Evolutionary conservation across 2,329 filamentous ascomycete species (phyloP), one percentile per base, ranked within the genome.

Genomic region (Cercospora janseana): DNA sequence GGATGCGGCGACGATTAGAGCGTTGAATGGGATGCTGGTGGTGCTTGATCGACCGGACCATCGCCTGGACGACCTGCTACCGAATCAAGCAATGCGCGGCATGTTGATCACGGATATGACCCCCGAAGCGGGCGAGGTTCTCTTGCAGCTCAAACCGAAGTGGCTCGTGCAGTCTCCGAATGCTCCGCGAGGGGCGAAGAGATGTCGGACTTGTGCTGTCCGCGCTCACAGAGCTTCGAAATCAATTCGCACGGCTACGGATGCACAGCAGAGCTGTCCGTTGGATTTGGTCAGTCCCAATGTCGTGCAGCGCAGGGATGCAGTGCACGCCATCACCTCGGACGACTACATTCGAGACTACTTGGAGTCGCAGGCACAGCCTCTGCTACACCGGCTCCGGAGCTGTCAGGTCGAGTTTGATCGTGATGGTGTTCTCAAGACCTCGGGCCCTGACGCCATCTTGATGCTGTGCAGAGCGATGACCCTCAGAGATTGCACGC

Each of bases 181-280:
- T 45, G 74, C 74, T 4, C 72, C 73, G 1, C 7, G 38, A 3
- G 48, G 62, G 20, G 66, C 73, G 1, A 64, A 61, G 13, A 66
- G 73, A 10, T 77, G 74, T 52, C 68, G 74, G 4, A 76, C 72
- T 2, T 77, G 74, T 55, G 74, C 74, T 0, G 54, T 75, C 49
- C 68, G 70, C 20, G 69, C 70, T 0, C 64, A 66, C 26, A 55
- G 67, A 42, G 67, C 53, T 27, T 54, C 57, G 2, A 40, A 58
- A 24, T 49, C 56, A 7, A 55, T 59, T 6, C 40, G 55, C 4
- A 66, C 65, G 4, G 59, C 62, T 3, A 66, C 65, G 4, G 65
- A 67, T 50, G 58, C 58, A 12, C 65, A 66, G 40, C 60, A 52
- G 5, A 60, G 38, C 29, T 77, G 74, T 57, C 73, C 73, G 0